Percentiles rank a stretch among this genome's conserved stretches.
Evolutionary conservation across 2,329 filamentous ascomycete genomes (phyloP).

Genomic region (Trichoderma simmonsii): DNA sequence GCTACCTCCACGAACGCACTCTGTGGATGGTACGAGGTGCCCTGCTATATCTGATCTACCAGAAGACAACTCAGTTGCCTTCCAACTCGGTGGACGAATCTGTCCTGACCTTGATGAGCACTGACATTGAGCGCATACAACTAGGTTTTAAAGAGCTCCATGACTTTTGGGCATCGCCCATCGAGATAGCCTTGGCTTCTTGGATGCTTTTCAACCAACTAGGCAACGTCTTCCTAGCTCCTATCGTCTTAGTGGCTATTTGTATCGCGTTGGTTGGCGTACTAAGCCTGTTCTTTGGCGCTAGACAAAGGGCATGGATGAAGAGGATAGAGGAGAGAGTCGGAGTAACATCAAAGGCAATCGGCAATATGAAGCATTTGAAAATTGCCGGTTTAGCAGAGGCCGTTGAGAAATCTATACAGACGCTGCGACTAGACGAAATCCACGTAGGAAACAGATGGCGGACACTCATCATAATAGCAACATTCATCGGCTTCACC

Average conservation of each 20-base stretch:
- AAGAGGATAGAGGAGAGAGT: conserved; percentile 34
- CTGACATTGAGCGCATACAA: too few relatives aligned
- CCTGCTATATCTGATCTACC: conserved; percentile 28
- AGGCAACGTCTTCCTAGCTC: conserved; percentile 45
- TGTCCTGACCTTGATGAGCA: too few relatives aligned
- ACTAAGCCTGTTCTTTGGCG: conserved; percentile 1
- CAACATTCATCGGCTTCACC: conserved; percentile 29
- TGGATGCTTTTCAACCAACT: conserved; percentile 47
- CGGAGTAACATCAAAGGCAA: conserved; percentile 30
- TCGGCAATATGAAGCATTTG: conserved; percentile 33
- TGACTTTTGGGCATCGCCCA: conserved; percentile 25
- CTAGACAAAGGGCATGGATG: conserved; percentile 37
- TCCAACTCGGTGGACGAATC: too few relatives aligned
- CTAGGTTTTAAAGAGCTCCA: too few relatives aligned
- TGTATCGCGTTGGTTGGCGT: conserved; percentile 21
- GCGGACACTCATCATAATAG: conserved; percentile 26
- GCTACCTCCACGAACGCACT: conserved; percentile 32
- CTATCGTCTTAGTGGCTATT: conserved; percentile 42
- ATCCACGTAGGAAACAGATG: conserved; percentile 28
- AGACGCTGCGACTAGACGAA: conserved; percentile 30
- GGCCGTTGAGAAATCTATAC: conserved; percentile 30
- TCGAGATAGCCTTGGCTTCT: conserved; percentile 44
- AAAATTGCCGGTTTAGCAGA: conserved; percentile 32
- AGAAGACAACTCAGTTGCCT: too few relatives aligned
- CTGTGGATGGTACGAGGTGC: conserved; percentile 32